Base-by-base conservation (phyloP, 2,329 filamentous ascomycete species). In the Pyricularia sp. region DNA sequence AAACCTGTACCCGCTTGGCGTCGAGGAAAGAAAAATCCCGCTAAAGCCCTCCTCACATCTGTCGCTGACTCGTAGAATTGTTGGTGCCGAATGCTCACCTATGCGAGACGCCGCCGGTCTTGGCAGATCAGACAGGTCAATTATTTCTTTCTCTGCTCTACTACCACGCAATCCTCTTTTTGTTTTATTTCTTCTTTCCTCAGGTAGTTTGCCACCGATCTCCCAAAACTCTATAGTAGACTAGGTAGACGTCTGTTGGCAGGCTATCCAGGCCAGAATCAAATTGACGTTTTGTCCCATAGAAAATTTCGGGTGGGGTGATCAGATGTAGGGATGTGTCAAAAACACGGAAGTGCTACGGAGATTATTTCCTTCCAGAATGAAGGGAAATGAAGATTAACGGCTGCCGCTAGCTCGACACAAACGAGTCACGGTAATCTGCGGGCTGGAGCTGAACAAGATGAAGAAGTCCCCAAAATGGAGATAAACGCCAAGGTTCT, bases 281-380 rank as follows among this genome's bases (percentile, higher is more conserved):
- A 19, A 49, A 8, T 49, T 49, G 40, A 49, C 40, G 16, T 49
- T 28, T 9, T 26, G 26, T 26, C 26, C 26, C 26, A 4, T 12
- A 60, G 4, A 60, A 60, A 60, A 60, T 60, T 60, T 16, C 4
- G 33, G 12, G 57, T 26, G 57, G 22, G 22, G 57, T 60, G n/a
- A 60, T 16, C 57, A 31, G 40, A 49, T 40, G 40, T 49, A 49
- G 40, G 40, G 40, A n/a, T 49, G 40, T 49, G 40, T 49, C 40
- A 49, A 49, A 40, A 49, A n/a, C n/a, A n/a, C 40, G 7, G 16
- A 28, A 30, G 60, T 28, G 31, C 60, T 12, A 24, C 31, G 60
- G 60, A 61, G 31, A 61, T 61, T 61, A 35, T 61, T 60, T 61
- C 60, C 60, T 61, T 61, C 60, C 53, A 57, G 53, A 57, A 57